Conservation (phyloP, 306 rosid species). For the Glycine latifolia region DNA sequence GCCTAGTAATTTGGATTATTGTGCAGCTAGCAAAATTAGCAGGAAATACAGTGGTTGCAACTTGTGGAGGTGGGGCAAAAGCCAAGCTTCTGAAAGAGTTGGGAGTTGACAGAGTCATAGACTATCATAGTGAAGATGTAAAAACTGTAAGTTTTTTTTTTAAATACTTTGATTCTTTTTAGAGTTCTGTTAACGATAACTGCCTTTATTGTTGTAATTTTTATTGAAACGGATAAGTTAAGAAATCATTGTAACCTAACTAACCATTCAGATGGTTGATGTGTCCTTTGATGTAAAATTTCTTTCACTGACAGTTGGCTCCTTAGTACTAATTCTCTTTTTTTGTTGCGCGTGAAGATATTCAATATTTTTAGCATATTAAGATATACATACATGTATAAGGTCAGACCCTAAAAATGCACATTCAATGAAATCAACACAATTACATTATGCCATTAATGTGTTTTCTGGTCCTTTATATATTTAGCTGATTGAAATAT, state of each 20-base stretch:
- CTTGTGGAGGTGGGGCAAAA: constrained; percentile 90
- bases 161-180: constrained; percentile 28
- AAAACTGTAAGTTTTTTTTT: constrained; percentile 66
- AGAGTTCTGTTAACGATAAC: constrained; percentile 20
- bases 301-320: background rate
- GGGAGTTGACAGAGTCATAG: constrained; percentile 96
- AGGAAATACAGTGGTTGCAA: constrained; percentile 90
- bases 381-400: constrained; percentile 20
- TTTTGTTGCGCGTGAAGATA: constrained; percentile 5
- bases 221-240: constrained; percentile 12
- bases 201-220: constrained; percentile 25
- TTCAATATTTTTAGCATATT: constrained; percentile 29
- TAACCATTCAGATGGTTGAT: constrained; percentile 18
- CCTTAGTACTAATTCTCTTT: background rate
- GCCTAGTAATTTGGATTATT: constrained; percentile 41
- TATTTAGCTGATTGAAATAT: constrained; percentile 17
- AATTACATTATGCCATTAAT: background rate
- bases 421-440: constrained; percentile 25
- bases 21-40: constrained; percentile 92
- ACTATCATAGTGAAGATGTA: constrained; percentile 81
- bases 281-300: constrained; percentile 17
- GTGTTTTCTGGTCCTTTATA: background rate
- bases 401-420: background rate
- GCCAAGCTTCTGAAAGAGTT: constrained; percentile 81
- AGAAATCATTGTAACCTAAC: background rate